Conservation (phyloP, 1,284 basidiomycete species). For the Melampsora larici-populina region DNA sequence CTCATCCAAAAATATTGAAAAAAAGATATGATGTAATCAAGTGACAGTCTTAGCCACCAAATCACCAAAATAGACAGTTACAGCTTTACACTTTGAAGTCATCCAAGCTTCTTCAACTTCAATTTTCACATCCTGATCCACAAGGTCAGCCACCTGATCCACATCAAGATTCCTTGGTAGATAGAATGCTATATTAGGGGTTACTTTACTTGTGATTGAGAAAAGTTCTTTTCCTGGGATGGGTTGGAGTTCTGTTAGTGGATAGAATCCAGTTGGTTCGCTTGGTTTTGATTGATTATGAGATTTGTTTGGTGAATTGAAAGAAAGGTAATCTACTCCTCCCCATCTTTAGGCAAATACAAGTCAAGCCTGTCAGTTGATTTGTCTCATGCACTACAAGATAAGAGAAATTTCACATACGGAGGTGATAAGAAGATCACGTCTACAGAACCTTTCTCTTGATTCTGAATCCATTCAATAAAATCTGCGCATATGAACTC, state of each 20-base stretch:
- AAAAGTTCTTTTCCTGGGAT: constrained; percentile 79
- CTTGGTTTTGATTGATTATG: no score
- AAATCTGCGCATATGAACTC: constrained; percentile 89
- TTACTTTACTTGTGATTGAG: constrained; percentile 65
- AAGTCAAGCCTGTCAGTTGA: background rate
- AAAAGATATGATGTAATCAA: background rate
- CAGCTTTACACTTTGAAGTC: constrained; percentile 71
- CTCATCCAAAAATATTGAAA: background rate
- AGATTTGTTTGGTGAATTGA: background rate
- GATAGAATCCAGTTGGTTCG: constrained; percentile 59
- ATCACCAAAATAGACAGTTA: constrained; percentile 59
- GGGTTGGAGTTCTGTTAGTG: constrained; percentile 70
- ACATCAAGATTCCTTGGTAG: constrained; percentile 79
- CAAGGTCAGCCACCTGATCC: constrained; percentile 67
- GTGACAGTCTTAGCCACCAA: constrained; percentile 47
- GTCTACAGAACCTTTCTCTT: constrained; percentile 58
- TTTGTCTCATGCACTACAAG: background rate
- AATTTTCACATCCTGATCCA: constrained; percentile 54
- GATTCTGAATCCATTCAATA: constrained; percentile 68
- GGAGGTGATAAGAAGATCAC: constrained; percentile 88
- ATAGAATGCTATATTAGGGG: constrained; percentile 79
- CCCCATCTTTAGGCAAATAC: constrained; percentile 27
- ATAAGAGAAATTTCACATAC: constrained; percentile 63
- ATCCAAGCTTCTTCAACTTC: constrained; percentile 88
- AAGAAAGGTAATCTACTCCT: constrained; percentile 13